Percentiles rank a stretch among this genome's conserved stretches.
Conservation (phyloP, 164 flowering plant species). For the Berberis thunbergii region DNA sequence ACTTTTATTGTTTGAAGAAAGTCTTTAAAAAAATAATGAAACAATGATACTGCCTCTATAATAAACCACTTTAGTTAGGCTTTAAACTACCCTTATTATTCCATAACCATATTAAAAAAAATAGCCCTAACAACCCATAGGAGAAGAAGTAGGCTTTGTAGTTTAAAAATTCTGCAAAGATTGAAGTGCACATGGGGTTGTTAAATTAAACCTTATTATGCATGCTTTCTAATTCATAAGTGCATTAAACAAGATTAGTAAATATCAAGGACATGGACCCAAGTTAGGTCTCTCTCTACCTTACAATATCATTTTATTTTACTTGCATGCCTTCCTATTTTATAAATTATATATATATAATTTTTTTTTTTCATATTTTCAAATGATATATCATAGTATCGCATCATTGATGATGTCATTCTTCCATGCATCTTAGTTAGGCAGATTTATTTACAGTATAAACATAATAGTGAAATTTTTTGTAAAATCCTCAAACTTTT, state of each 20-base stretch:
- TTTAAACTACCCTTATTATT: slow-evolving; percentile 21
- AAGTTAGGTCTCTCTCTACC: slow-evolving; percentile 8
- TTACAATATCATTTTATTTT: slow-evolving; percentile 29
- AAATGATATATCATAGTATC: neutral
- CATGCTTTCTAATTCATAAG: slow-evolving; percentile 6
- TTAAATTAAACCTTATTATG: slow-evolving; percentile 1
- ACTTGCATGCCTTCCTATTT: slow-evolving; percentile 17
- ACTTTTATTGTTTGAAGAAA: slow-evolving; percentile 1
- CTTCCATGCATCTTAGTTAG: neutral
- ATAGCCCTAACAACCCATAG: neutral
- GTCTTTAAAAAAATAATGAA: slow-evolving; percentile 9
- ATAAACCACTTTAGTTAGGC: slow-evolving; percentile 23
- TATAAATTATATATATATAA: neutral
- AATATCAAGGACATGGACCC: neutral
- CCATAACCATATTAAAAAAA: slow-evolving; percentile 5
- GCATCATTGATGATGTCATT: slow-evolving; percentile 13
- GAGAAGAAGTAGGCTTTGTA: neutral
- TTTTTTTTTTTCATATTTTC: neutral
- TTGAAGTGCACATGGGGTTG: slow-evolving; percentile 42
- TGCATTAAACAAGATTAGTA: neutral
- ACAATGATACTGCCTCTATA: slow-evolving; percentile 4
- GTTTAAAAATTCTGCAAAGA: slow-evolving; percentile 1
- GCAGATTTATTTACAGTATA: too few species aligned
- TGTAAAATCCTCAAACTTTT: too few species aligned
- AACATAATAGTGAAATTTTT: too few species aligned